Evolutionary conservation across 176 grass and related monocot genomes (phyloP).

Genomic region (Raddia distichophylla): DNA sequence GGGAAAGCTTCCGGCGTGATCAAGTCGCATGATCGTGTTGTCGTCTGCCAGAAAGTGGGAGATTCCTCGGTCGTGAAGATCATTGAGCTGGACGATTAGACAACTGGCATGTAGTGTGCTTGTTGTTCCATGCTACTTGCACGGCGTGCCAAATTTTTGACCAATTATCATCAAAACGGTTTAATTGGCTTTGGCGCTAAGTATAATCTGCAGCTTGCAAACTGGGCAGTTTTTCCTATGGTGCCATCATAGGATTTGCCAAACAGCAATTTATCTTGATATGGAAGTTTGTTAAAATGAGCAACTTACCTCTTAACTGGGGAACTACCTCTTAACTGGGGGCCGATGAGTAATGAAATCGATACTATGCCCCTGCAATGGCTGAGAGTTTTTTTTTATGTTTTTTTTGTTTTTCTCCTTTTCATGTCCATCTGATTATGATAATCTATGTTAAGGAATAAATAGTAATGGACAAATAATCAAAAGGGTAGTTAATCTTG

Average conservation of each 20-base stretch:
- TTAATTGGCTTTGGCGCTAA: constrained; percentile 4
- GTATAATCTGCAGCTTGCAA: constrained; percentile 38
- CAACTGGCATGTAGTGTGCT: constrained; percentile 3
- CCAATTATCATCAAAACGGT: not conserved
- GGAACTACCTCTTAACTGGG: not conserved
- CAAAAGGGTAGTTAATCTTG: no score
- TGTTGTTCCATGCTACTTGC: constrained; percentile 12
- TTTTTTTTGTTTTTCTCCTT: not conserved
- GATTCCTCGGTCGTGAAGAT: constrained; percentile 98
- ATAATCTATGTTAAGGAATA: no score
- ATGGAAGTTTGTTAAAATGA: constrained; percentile 2
- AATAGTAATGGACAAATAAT: no score
- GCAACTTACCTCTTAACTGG: not conserved
- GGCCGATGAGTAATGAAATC: constrained; percentile 38
- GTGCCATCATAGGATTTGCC: constrained; percentile 26
- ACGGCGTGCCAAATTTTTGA: constrained; percentile 43
- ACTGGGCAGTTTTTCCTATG: constrained; percentile 40
- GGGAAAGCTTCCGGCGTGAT: constrained; percentile 88
- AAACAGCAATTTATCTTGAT: not conserved
- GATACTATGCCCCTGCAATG: not conserved
- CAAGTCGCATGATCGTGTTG: constrained; percentile 93
- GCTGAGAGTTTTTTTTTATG: not conserved
- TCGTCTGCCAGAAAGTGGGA: constrained; percentile 94
- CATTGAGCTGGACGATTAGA: constrained; percentile 90
- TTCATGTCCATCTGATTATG: not conserved